Evolutionary conservation across 2,329 filamentous ascomycete species (phyloP).

Genomic region (Gyromitra esculenta): DNA sequence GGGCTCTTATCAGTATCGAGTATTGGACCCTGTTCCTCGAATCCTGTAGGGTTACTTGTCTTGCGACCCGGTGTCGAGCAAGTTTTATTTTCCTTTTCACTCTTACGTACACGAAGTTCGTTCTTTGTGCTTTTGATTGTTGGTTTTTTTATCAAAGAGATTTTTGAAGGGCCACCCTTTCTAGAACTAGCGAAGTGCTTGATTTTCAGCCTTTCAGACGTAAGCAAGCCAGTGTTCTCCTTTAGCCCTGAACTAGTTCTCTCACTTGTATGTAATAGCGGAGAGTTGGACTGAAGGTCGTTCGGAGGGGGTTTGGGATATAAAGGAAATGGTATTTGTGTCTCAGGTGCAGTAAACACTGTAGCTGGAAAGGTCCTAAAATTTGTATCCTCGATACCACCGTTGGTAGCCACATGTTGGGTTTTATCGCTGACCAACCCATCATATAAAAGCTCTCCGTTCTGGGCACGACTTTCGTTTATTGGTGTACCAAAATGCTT

Average conservation of each 20-base stretch:
- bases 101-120: background rate
- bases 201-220: background rate
- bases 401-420: background rate
- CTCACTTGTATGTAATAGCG: background rate
- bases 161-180: background rate
- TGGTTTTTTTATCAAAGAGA: background rate
- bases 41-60: background rate
- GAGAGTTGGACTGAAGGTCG: background rate
- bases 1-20: background rate
- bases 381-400: background rate
- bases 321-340: background rate
- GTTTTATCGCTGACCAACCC: background rate
- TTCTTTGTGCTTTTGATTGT: background rate
- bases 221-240: background rate
- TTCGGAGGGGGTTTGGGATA: background rate
- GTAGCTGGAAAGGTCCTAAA: constrained; percentile 1
- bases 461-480: background rate
- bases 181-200: background rate
- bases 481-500: background rate
- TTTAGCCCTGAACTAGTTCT: background rate
- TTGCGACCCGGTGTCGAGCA: background rate
- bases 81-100: background rate
- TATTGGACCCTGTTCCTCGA: background rate
- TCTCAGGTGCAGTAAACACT: background rate
- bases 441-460: background rate